Evolutionary conservation across 176 grass and related monocot genomes (phyloP), one percentile per base, ranked within the genome.

Genomic region (Pharus latifolius): DNA sequence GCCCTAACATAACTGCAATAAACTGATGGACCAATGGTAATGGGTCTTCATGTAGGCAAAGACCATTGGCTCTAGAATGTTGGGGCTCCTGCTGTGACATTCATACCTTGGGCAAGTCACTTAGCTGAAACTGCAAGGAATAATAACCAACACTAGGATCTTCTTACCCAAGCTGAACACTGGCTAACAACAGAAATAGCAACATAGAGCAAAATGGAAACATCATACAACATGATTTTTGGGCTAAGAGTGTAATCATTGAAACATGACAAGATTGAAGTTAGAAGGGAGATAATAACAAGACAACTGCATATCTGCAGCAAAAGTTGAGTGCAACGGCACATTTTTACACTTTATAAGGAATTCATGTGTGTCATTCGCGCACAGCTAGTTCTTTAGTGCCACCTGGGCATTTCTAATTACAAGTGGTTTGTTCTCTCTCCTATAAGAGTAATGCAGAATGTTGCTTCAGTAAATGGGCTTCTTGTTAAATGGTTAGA

Each of bases 401-500:
- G n/a, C n/a, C n/a, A n/a, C n/a, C n/a, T n/a, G n/a, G 38, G 13
- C 20, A 46, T 65, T 27, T 29, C 12, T 16, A 34, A 44, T 23
- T 64, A 23, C 23, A 9, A 1, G 23, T 9, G 3, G 11, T 50
- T n/a, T n/a, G n/a, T n/a, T n/a, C n/a, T n/a, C n/a, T n/a, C n/a
- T 42, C 59, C 3, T 43, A 7, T 17, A 40, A 40, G 12, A 42
- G 6, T 25, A 15, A 22, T 27, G 22, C 38, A 22, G 7, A 44
- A 3, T 42, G 60, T 17, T 52, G 20, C 49, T 63, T n/a, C 16
- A 10, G 37, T 49, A 44, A 62, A 47, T 12, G 43, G 26, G 35
- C 20, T 49, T 75, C 56, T 63, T 61, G 29, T 75, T 30, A 12
- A 75, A 35, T 61, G 47, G 46, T 75, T 63, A 75, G 56, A 75